Evolutionary conservation across 306 rosid genomes (phyloP), one percentile per base, ranked within the genome.

Genomic region (Citrullus colocynthis): DNA sequence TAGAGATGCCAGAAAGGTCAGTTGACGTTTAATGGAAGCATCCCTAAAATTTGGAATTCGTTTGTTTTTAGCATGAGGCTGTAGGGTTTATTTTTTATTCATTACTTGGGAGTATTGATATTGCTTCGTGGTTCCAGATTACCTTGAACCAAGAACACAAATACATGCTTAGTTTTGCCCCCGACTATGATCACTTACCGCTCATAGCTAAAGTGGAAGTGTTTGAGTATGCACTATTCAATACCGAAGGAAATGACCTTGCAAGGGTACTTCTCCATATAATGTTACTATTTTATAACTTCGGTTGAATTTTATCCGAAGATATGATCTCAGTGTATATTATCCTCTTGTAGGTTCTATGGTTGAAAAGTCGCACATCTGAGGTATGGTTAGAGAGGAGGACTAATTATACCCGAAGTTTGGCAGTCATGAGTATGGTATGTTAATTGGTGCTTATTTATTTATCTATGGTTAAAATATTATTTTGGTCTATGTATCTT

Each of bases 351-450:
- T 84, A 94, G 98, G 96, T 95, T 61, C 97, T 95, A 66, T 92
- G 98, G 98, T 91, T 95, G 89, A 95, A 95, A 88, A 95, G 98
- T 86, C 93, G 97, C 49, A 92, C 98, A 57, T 95, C 98, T 20
- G 98, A 95, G 85, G 81, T 95, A 81, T 95, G 98, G 98, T 86
- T 95, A 32, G 98, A 92, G 88, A 95, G 98, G 86, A 92, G 98
- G 81, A 95, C 98, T 72, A 95, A 95, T 83, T 95, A 95, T 77
- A 95, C 98, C 3, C 88, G 97, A 83, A 95, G 98, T 87, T 88
- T 95, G 87, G 98, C 98, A 77, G 98, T 92, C 87, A 95, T 95
- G 98, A 95, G 98, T 87, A 95, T 95, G 98, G 98, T 95, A 84
- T 58, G 42, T 77, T 74, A 51, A 12, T 62, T 15, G 21, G 1